Evolutionary conservation across 2,329 filamentous ascomycete genomes (phyloP).

Genomic region (Penicillium digitatum): DNA sequence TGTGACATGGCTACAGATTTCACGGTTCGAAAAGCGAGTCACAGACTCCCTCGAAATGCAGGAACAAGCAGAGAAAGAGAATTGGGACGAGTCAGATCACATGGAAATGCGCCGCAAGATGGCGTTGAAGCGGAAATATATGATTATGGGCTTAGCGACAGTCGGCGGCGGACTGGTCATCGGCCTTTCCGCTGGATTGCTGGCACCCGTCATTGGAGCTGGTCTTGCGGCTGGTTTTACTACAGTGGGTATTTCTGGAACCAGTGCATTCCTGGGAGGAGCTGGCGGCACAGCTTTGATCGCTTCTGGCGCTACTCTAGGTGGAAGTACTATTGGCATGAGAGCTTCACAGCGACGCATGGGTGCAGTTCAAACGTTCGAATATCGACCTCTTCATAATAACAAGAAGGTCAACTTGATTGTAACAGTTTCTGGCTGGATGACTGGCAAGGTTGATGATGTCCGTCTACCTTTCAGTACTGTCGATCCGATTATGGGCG

Average conservation of each 20-base stretch:
- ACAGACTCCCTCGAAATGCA: conserved; percentile 98
- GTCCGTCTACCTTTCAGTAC: conserved; percentile 94
- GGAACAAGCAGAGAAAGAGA: conserved; percentile 87
- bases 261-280: conserved; percentile 81
- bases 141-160: conserved; percentile 95
- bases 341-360: conserved; percentile 82
- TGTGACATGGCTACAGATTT: conserved; percentile 87
- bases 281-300: conserved; percentile 91
- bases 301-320: conserved; percentile 80
- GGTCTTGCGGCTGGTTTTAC: conserved; percentile 92
- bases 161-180: conserved; percentile 94
- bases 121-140: conserved; percentile 75
- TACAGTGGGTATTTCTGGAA: conserved; percentile 87
- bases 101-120: conserved; percentile 80
- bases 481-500: conserved; percentile 94
- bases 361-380: conserved; percentile 90
- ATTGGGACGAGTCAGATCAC: conserved; percentile 95
- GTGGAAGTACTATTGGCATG: conserved; percentile 80
- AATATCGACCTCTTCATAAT: conserved; percentile 94
- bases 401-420: conserved; percentile 97
- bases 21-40: conserved; percentile 92
- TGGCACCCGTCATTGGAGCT: conserved; percentile 90
- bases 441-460: conserved; percentile 96
- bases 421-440: conserved; percentile 93
- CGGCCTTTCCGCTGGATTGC: conserved; percentile 82